phyloP scores from a whole-genome alignment of 805 yeast genomes.

The Schwanniomyces vanrijiae region DNA sequence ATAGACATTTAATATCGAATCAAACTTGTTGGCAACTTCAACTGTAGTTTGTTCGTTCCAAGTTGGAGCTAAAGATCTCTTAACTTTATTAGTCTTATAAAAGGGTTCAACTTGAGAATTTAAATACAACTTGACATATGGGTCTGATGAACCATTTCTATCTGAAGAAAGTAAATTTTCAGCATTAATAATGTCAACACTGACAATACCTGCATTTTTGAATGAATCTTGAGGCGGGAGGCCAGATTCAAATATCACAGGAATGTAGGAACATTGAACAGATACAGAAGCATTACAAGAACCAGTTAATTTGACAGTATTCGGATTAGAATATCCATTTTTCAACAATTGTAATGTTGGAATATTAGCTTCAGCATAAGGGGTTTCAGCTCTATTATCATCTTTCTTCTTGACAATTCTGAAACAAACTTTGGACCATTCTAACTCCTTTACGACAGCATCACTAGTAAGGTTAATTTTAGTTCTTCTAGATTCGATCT shows the following conservation, averaged over 20 bases:
- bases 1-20: conserved; percentile 55
- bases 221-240: conserved; percentile 76
- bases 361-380: conserved; percentile 60
- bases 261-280: conserved; percentile 75
- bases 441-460: conserved; percentile 72
- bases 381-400: conserved; percentile 54
- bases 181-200: conserved; percentile 63
- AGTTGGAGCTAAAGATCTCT: conserved; percentile 86
- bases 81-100: conserved; percentile 74
- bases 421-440: conserved; percentile 65
- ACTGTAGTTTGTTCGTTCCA: conserved; percentile 75
- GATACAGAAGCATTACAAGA: conserved; percentile 52
- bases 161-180: conserved; percentile 80
- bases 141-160: conserved; percentile 90
- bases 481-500: conserved; percentile 43
- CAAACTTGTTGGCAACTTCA: conserved; percentile 60
- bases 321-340: conserved; percentile 63
- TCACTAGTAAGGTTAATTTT: conserved; percentile 59
- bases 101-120: conserved; percentile 59
- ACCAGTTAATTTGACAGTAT: conserved; percentile 55
- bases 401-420: conserved; percentile 58
- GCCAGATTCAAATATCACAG: conserved; percentile 52
- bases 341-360: conserved; percentile 67
- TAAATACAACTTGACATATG: conserved; percentile 69
- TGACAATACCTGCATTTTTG: conserved; percentile 70